Evolutionary conservation across 495 filamentous ascomycete species (phyloP), one percentile per base, ranked within the genome.

Genomic region (Lichina pygmaea): DNA sequence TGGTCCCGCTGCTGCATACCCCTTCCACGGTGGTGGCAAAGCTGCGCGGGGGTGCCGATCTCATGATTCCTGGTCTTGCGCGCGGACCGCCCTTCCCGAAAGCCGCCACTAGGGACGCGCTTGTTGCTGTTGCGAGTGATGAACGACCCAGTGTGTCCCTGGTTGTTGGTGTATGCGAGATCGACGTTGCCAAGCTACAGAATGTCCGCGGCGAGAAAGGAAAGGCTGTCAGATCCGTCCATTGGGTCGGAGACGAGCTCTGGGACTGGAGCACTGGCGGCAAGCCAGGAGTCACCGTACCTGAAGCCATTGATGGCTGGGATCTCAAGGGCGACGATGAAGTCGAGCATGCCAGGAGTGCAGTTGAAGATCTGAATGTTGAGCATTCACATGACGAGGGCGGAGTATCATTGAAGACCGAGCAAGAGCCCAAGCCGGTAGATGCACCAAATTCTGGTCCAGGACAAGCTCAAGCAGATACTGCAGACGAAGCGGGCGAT

Each of bases 41-140:
- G 56, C 59, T 82, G 6, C 66, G 63, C 34, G 61, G 65, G 6
- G 78, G 77, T 6, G 75, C 77, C 3, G 75, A 78, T 56, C 57
- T 82, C n/a, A 82, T 82, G 77, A 80, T 70, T 0, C 77, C 77
- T 0, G 77, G 77, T 30, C 59, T 82, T 8, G 72, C 75, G 6
- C 65, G 71, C 39, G 75, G 78, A 13, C 77, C 77, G 6, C 77
- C 77, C 0, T 82, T 81, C 52, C 73, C 77, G 0, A 46, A 55
- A 32, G 60, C 60, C 16, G 78, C 77, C 8, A 70, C 65, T 13
- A 72, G 74, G 55, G 73, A 67, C 3, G 61, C 70, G 3, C 58
- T 79, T 32, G 73, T 78, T 24, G 75, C 73, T n/a, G 65, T 82
- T 34, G 75, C 76, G n/a, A 70, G 67, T 44, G 47, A 67, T 34